These are phyloP conservation scores for Amaranthus cruentus DNA, from an alignment of 148 eudicot species.

Conservation along the genomic window DNA sequence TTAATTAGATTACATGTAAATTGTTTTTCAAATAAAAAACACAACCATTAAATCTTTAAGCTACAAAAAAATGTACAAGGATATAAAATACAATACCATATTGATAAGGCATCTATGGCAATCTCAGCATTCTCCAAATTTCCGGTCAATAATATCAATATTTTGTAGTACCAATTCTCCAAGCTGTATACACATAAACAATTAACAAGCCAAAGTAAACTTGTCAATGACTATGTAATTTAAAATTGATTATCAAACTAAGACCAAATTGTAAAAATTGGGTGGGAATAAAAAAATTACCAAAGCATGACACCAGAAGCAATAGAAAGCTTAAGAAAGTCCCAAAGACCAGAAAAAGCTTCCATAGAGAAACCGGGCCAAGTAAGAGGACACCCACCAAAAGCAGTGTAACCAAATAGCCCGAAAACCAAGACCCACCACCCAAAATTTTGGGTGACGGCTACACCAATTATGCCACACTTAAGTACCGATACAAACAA, in stretches of 20 bases:
- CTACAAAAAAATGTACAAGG: not conserved
- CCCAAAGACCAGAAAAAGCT: constrained; percentile 52
- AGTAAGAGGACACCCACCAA: constrained; percentile 44
- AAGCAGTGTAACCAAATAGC: constrained; percentile 28
- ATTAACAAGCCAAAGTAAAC: not conserved
- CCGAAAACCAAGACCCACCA: constrained; percentile 51
- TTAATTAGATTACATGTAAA: too few species aligned
- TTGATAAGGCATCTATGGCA: constrained; percentile 55
- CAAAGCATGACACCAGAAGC: constrained; percentile 60
- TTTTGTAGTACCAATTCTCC: constrained; percentile 65
- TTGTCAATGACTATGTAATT: not conserved
- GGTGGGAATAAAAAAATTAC: constrained; percentile 7
- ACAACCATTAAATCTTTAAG: not conserved
- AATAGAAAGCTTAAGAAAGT: constrained; percentile 43
- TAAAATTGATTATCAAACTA: too few species aligned
- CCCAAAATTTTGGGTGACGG: constrained; percentile 32
- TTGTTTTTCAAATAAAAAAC: too few species aligned
- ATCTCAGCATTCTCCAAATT: constrained; percentile 53
- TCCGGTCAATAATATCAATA: constrained; percentile 52
- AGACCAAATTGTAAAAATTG: too few species aligned
- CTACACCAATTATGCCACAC: constrained; percentile 34
- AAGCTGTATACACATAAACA: constrained; percentile 28
- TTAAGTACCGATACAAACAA: constrained; percentile 27
- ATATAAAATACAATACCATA: constrained; percentile 33
- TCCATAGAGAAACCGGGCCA: constrained; percentile 54